phyloP scores from a whole-genome alignment of 768 basidiomycete species.

The Sporobolomyces roseus region DNA sequence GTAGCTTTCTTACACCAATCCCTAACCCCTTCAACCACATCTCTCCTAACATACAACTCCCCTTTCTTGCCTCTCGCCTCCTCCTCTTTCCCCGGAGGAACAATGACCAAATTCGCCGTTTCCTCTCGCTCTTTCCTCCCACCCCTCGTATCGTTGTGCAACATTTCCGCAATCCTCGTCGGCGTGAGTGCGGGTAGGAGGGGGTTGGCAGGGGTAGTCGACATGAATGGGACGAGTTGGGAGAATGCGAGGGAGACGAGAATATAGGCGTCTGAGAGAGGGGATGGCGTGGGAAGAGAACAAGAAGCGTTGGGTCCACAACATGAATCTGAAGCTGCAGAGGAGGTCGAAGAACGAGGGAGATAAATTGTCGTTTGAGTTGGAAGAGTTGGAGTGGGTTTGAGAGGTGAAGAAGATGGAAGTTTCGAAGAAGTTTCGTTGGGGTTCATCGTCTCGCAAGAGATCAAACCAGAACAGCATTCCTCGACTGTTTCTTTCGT shows the following conservation, averaged over 20 bases:
- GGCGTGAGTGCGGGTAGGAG: neutral
- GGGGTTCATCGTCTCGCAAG: neutral
- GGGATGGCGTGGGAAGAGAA: neutral
- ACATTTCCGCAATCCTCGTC: conserved; percentile 5
- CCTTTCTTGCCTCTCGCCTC: conserved; percentile 9
- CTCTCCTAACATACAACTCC: conserved; percentile 9
- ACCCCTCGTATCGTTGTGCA: neutral
- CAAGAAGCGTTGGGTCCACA: conserved; percentile 7
- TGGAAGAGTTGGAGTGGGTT: conserved; percentile 1
- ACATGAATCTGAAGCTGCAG: neutral
- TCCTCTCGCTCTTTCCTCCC: too few species aligned
- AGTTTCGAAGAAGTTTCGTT: neutral
- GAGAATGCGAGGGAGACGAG: conserved; percentile 14
- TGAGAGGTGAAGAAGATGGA: neutral
- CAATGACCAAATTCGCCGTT: conserved; percentile 10
- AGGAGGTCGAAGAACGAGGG: neutral
- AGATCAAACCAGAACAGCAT: conserved; percentile 4
- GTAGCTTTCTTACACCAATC: conserved; percentile 2
- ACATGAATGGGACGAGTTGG: neutral
- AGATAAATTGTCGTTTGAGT: too few species aligned
- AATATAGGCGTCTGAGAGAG: conserved; percentile 7
- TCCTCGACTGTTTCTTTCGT: conserved; percentile 5
- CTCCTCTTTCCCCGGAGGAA: neutral
- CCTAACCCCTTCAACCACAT: neutral
- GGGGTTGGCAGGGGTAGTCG: neutral